Evolutionary conservation across 2,329 filamentous ascomycete species (phyloP), one percentile per base, ranked within the genome.

Genomic region (Nothophaeocryptopus gaeumannii): DNA sequence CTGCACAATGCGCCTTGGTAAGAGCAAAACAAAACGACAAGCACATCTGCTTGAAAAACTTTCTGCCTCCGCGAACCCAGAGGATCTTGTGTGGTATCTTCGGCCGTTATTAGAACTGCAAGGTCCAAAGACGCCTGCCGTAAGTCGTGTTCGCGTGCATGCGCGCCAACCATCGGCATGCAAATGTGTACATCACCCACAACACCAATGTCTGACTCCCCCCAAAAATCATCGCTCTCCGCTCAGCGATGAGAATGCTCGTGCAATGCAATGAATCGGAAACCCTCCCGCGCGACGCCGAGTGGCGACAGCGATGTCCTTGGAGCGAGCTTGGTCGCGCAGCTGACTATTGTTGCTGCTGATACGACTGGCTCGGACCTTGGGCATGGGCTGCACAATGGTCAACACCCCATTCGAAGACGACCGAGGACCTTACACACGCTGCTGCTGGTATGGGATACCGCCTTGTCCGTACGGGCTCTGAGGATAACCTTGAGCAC

Each of bases 401-500:
- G 51, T 61, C 53, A 60, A 56, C 54, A 54, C 45, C 45, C 47
- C 37, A 41, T 29, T 33, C 41, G 44, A 46, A 42, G 39, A 41
- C 47, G 48, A 45, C 49, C 42, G 40, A 54, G 44, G 45, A 39
- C 44, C 37, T 56, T 55, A 64, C 63, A 60, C 56, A 66, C 63
- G 20, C 20, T 26, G 67, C 58, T 68, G 67, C 58, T 67, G 66
- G 56, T 78, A 77, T 64, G 75, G 75, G 59, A 74, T 67, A 60
- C 71, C 72, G 58, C 72, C 72, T 54, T 68, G 70, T 30, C 62
- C 69, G 60, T 78, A 78, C 12, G 75, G 74, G 51, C 74, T 77
- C 59, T 75, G 74, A 20, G 75, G 74, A 58, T 77, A 78, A 66
- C 73, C 75, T 62, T 67, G 72, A 64, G 66, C 71, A 62, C 70